phyloP scores from a whole-genome alignment of 2,329 filamentous ascomycete species.

The Gyromitra esculenta region DNA sequence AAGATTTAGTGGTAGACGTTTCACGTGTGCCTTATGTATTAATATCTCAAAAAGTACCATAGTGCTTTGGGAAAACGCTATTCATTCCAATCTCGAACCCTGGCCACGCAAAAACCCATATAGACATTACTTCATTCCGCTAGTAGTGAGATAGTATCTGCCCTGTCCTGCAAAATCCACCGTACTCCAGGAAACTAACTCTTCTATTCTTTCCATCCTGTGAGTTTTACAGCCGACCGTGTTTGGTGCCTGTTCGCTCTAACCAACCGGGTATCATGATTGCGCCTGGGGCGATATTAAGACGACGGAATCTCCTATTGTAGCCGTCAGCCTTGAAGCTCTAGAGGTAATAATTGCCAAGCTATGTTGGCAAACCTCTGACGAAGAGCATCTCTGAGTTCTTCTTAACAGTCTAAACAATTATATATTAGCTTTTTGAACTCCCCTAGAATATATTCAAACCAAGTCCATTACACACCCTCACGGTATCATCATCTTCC shows the following conservation, averaged over 20 bases:
- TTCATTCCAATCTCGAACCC: neutral
- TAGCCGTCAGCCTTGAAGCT: neutral
- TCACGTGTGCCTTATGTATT: slow-evolving; percentile 20
- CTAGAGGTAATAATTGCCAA: neutral
- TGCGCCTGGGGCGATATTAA: slow-evolving; percentile 55
- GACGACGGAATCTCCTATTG: slow-evolving; percentile 55
- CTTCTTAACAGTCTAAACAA: slow-evolving; percentile 82
- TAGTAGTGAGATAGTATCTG: slow-evolving; percentile 14
- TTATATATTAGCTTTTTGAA: slow-evolving; percentile 1
- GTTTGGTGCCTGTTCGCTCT: neutral
- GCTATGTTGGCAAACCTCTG: slow-evolving; percentile 70
- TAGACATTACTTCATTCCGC: slow-evolving; percentile 35
- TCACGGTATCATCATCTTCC: slow-evolving; percentile 79
- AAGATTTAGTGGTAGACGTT: slow-evolving; percentile 5
- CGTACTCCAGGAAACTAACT: neutral
- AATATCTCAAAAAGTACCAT: slow-evolving; percentile 12
- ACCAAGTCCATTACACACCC: slow-evolving; percentile 64
- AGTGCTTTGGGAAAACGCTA: slow-evolving; percentile 3
- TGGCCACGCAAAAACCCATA: slow-evolving; percentile 15
- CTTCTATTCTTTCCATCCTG: neutral
- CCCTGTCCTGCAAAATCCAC: slow-evolving; percentile 4
- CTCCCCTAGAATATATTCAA: neutral
- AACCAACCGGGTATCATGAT: slow-evolving; percentile 38
- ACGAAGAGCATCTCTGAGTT: slow-evolving; percentile 99
- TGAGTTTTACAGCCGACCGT: neutral